A percentile compares a stretch with the other conserved stretches of the same genome.
These are phyloP conservation scores for Dujonia santamariae DNA, from an alignment of 1,139 yeast genomes.

Conservation along the genomic window DNA sequence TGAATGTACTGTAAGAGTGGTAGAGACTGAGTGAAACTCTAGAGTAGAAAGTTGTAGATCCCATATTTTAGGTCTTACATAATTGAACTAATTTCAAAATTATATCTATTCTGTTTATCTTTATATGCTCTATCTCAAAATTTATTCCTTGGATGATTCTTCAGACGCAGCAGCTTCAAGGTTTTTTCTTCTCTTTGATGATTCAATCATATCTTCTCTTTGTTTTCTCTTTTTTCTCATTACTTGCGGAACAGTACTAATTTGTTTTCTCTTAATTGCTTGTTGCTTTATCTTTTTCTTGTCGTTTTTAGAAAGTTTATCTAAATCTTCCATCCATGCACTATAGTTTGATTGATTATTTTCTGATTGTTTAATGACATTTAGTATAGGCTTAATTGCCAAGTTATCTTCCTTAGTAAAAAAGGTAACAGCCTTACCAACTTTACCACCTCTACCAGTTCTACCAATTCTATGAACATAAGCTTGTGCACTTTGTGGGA, in stretches of 20 bases:
- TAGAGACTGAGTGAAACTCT: too few relatives aligned
- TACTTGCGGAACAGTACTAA: conserved; percentile 82
- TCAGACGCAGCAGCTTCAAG: too few relatives aligned
- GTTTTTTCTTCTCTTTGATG: conserved; percentile 69
- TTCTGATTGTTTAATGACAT: conserved; percentile 94
- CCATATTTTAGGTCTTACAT: too few relatives aligned
- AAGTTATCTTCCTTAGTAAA: conserved; percentile 86
- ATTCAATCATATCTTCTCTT: conserved; percentile 71
- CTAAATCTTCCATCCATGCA: conserved; percentile 77
- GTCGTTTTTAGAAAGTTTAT: conserved; percentile 66
- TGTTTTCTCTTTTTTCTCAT: conserved; percentile 63
- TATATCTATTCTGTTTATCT: too few relatives aligned
- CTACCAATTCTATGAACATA: conserved; percentile 98
- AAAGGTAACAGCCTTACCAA: conserved; percentile 85
- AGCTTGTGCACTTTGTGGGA: conserved; percentile 90
- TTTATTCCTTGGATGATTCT: too few relatives aligned
- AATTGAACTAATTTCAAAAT: too few relatives aligned
- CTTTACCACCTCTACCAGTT: conserved; percentile 93
- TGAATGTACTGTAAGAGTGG: too few relatives aligned
- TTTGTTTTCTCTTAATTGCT: conserved; percentile 64
- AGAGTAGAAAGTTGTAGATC: too few relatives aligned
- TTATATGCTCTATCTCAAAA: too few relatives aligned
- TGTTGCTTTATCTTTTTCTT: conserved; percentile 62
- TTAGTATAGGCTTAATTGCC: conserved; percentile 78
- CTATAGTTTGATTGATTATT: conserved; percentile 55